A percentile compares a stretch with the other conserved stretches of the same genome.
Evolutionary conservation across 192 early-diverging fungal genomes (phyloP).

Genomic region (Podila epigama): DNA sequence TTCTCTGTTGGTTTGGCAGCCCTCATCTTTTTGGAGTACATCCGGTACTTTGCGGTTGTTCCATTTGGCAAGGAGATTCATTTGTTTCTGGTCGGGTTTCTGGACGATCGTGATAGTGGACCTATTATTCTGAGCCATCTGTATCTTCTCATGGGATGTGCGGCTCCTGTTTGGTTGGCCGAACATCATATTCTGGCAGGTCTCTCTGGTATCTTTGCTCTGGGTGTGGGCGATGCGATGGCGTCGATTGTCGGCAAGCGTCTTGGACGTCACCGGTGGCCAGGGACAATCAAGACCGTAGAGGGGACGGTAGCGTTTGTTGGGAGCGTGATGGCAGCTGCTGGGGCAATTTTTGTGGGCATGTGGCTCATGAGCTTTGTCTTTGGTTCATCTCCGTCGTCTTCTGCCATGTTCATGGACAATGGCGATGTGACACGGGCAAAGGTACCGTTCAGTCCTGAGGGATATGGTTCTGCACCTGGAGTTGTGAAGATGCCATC

Average conservation of each 20-base stretch:
- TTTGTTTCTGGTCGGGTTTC: conserved; percentile 78
- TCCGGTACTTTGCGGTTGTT: conserved; percentile 79
- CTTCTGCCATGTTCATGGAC: background rate
- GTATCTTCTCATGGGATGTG: conserved; percentile 91
- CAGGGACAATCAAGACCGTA: conserved; percentile 77
- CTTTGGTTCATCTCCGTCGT: conserved; percentile 14
- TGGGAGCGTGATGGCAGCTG: conserved; percentile 63
- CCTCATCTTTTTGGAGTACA: conserved; percentile 81
- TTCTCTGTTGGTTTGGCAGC: conserved; percentile 78
- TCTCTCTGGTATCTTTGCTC: conserved; percentile 82
- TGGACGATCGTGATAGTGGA: conserved; percentile 87
- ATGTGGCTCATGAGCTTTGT: conserved; percentile 47
- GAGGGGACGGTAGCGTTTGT: conserved; percentile 90
- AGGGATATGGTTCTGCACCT: background rate
- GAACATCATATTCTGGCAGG: conserved; percentile 57
- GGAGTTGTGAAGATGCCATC: too few species aligned
- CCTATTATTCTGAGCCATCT: conserved; percentile 87
- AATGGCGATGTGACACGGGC: background rate
- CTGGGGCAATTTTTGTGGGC: conserved; percentile 40
- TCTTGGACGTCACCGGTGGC: conserved; percentile 79
- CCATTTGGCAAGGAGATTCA: conserved; percentile 71
- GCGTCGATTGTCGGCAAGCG: conserved; percentile 87
- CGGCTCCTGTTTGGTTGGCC: conserved; percentile 87
- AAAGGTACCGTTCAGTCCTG: background rate
- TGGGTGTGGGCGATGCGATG: conserved; percentile 92